phyloP scores from a whole-genome alignment of 169 alveolate genomes.

The Plasmodium blacklocki region DNA sequence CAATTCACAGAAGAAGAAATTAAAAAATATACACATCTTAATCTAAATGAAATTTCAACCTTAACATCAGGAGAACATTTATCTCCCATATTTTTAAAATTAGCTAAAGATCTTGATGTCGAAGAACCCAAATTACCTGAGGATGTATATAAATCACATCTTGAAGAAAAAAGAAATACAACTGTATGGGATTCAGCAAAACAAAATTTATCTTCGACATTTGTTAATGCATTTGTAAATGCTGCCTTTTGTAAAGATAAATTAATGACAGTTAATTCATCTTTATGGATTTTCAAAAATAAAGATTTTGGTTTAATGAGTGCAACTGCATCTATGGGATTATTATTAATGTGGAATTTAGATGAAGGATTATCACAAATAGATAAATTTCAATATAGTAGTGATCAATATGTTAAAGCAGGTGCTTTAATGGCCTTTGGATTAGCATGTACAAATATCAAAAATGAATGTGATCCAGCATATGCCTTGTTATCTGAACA shows the following conservation, averaged over 20 bases:
- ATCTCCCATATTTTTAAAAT: slow-evolving; percentile 88
- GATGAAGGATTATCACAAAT: slow-evolving; percentile 96
- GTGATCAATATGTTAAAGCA: slow-evolving; percentile 95
- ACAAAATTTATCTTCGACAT: slow-evolving; percentile 96
- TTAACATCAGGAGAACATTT: slow-evolving; percentile 91
- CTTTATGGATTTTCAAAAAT: slow-evolving; percentile 95
- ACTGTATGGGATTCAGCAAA: slow-evolving; percentile 93
- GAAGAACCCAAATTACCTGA: slow-evolving; percentile 97
- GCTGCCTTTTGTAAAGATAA: slow-evolving; percentile 97
- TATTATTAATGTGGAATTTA: slow-evolving; percentile 97
- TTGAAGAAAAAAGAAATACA: slow-evolving; percentile 89
- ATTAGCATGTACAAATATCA: slow-evolving; percentile 92
- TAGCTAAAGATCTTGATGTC: slow-evolving; percentile 96
- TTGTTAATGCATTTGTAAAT: slow-evolving; percentile 99
- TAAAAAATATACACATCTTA: slow-evolving; percentile 49
- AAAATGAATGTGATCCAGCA: slow-evolving; percentile 96
- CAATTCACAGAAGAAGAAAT: slow-evolving; percentile 77
- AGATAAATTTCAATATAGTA: slow-evolving; percentile 94
- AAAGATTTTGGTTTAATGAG: slow-evolving; percentile 96
- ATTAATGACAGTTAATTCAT: slow-evolving; percentile 89
- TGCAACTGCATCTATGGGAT: slow-evolving; percentile 97
- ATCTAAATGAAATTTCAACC: slow-evolving; percentile 78
- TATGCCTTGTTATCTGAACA: slow-evolving; percentile 95
- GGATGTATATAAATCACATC: slow-evolving; percentile 93
- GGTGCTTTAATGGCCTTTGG: slow-evolving; percentile 97